phyloP scores from a whole-genome alignment of 345 rosid species.

The Citrus inodora region DNA sequence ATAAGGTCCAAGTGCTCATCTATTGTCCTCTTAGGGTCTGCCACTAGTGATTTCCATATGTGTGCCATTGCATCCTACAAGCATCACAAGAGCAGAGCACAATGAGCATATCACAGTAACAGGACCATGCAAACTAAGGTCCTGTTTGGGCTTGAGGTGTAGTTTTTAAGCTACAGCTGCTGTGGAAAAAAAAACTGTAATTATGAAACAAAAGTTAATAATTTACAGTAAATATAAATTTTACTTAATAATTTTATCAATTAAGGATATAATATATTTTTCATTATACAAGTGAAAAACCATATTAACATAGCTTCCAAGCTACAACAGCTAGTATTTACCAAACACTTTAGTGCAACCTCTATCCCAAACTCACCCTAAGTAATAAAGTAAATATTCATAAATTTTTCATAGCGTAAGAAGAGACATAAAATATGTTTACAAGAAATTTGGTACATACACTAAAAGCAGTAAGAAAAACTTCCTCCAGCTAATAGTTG shows the following conservation, averaged over 20 bases:
- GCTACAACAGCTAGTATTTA: too few relatives aligned
- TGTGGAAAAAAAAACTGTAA: too few relatives aligned
- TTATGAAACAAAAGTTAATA: too few relatives aligned
- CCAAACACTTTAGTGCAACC: too few relatives aligned
- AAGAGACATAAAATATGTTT: neutral
- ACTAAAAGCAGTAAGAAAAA: neutral
- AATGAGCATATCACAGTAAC: conserved; percentile 6
- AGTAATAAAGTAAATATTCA: neutral
- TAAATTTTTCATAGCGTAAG: neutral
- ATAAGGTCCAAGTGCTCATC: conserved; percentile 83
- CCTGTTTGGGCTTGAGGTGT: too few relatives aligned
- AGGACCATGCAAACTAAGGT: neutral
- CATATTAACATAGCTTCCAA: too few relatives aligned
- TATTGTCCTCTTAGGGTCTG: conserved; percentile 74
- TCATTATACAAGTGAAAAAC: too few relatives aligned
- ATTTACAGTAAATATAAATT: too few relatives aligned
- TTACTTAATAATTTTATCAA: too few relatives aligned
- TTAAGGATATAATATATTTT: too few relatives aligned
- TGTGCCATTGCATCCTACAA: conserved; percentile 92
- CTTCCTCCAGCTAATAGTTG: neutral
- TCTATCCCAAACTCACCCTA: too few relatives aligned
- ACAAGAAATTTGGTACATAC: neutral
- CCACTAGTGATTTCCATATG: conserved; percentile 91
- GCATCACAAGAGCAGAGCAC: conserved; percentile 17
- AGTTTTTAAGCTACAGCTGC: too few relatives aligned